Base-by-base conservation (phyloP, 441 rosid genomes). In the Iberis amara region DNA sequence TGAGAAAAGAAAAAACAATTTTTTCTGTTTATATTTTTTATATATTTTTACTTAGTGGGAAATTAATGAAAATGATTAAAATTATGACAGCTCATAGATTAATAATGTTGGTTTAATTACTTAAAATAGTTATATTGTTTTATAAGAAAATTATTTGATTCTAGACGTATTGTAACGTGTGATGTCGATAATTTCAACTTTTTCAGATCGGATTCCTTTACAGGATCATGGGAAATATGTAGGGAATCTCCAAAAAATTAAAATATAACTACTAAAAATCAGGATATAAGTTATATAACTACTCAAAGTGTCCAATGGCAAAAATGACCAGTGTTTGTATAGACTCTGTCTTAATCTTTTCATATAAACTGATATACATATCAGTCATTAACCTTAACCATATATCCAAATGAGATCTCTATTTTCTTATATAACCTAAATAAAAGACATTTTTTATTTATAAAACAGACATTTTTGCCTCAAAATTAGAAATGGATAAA, bases 81-180 rank as follows among this genome's bases (percentile, higher is more conserved):
- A 50, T 35, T 13, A 2, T 14, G 68, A 43, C 68, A 62, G 68
- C 61, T 55, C 68, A 39, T 32, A 27, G 61, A 47, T 47, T 54
- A 43, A 62, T 62, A 24, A 10, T 54, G 12, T 30, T 37, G 13
- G 8, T 46, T 46, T 32, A 39, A 47, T 28, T 30, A 33, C 8
- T 7, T 18, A 46, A 18, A 52, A 38, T 18, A 9, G 5, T 18
- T 10, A 11, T 21, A 18, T 38, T 4, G 18, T 38, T 45, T 52
- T 6, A 6, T 45, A 43, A 7, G 30, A 26, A 24, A 37, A 61
- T 61, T 0, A 45, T 45, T 37, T 45, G 66, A 45, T 53, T 14
- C 10, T 52, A 46, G 6, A 18, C 21, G 49, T 11, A 62, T 62
- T 54, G 55, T 21, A 39, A 62, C 49, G 61, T 62, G 67, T 47